A percentile compares a stretch with the other conserved stretches of the same genome.
Conservation (phyloP, 352 stramenopile genomes). For the Phytophthora rubi region DNA sequence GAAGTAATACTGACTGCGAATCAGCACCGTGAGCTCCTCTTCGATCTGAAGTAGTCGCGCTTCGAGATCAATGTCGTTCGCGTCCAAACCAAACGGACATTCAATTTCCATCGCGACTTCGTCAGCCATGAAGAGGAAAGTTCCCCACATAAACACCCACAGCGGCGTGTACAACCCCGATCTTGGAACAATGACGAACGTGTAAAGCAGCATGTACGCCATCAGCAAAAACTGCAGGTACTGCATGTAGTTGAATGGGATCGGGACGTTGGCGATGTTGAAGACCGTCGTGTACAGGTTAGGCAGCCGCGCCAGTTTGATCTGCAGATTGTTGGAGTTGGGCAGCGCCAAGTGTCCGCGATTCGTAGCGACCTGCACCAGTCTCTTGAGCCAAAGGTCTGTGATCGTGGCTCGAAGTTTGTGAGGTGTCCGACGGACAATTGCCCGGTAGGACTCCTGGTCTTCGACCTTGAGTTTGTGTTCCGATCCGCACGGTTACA, state of each 20-base stretch:
- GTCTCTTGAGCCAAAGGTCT: constrained; percentile 79
- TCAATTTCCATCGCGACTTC: constrained; percentile 88
- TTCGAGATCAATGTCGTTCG: constrained; percentile 86
- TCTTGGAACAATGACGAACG: constrained; percentile 80
- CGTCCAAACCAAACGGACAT: constrained; percentile 78
- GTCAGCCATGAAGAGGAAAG: constrained; percentile 84
- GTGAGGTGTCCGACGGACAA: constrained; percentile 68
- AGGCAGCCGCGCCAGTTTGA: constrained; percentile 71
- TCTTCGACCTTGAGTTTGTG: constrained; percentile 46
- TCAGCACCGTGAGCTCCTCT: constrained; percentile 80
- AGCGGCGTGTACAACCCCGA: constrained; percentile 78
- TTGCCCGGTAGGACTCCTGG: constrained; percentile 54
- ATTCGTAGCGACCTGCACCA: constrained; percentile 71
- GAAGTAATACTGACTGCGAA: constrained; percentile 86
- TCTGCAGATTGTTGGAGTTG: constrained; percentile 67
- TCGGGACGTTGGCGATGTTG: constrained; percentile 86
- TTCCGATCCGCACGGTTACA: constrained; percentile 74
- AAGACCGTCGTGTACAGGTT: constrained; percentile 84
- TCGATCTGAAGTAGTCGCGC: constrained; percentile 77
- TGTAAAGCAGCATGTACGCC: constrained; percentile 85
- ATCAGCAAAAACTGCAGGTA: constrained; percentile 76
- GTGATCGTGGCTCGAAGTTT: constrained; percentile 80
- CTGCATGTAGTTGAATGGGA: constrained; percentile 90
- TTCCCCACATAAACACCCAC: constrained; percentile 83
- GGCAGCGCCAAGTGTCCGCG: constrained; percentile 60